phyloP scores from a whole-genome alignment of 805 yeast species.

The Suhomyces sp. region DNA sequence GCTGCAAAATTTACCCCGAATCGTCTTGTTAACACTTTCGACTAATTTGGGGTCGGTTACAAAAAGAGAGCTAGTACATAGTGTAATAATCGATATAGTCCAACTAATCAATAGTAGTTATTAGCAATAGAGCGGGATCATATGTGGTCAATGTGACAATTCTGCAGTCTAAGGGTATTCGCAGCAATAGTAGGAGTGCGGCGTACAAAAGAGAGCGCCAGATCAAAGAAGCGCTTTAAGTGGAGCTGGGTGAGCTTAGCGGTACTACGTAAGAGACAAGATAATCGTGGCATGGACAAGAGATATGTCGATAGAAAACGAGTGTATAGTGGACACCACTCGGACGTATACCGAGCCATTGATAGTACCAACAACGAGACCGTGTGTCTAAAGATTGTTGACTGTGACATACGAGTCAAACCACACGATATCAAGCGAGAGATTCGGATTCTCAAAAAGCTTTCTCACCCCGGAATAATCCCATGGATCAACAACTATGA shows the following conservation, averaged over 20 bases:
- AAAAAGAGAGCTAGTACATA: neutral
- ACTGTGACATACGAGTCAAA: constrained; percentile 30
- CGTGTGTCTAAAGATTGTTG: constrained; percentile 32
- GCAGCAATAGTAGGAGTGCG: neutral
- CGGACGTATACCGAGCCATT: constrained; percentile 29
- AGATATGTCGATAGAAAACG: constrained; percentile 17
- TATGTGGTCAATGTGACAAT: neutral
- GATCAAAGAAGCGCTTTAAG: neutral
- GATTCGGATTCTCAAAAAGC: constrained; percentile 21
- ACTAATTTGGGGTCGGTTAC: neutral
- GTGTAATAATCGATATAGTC: neutral
- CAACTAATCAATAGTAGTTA: neutral
- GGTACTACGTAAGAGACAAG: neutral
- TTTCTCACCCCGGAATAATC: constrained; percentile 16
- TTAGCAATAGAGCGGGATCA: no score
- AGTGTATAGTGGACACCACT: constrained; percentile 34
- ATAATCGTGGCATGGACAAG: neutral
- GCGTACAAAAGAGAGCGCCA: neutral
- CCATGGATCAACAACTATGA: constrained; percentile 19
- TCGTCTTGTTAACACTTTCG: neutral
- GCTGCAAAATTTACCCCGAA: neutral
- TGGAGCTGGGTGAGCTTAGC: neutral
- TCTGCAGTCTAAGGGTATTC: neutral
- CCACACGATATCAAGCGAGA: constrained; percentile 39
- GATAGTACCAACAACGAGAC: constrained; percentile 5